These are phyloP conservation scores for Alternaria tenuissima DNA, from an alignment of 2,329 filamentous ascomycete genomes.

Conservation along the genomic window DNA sequence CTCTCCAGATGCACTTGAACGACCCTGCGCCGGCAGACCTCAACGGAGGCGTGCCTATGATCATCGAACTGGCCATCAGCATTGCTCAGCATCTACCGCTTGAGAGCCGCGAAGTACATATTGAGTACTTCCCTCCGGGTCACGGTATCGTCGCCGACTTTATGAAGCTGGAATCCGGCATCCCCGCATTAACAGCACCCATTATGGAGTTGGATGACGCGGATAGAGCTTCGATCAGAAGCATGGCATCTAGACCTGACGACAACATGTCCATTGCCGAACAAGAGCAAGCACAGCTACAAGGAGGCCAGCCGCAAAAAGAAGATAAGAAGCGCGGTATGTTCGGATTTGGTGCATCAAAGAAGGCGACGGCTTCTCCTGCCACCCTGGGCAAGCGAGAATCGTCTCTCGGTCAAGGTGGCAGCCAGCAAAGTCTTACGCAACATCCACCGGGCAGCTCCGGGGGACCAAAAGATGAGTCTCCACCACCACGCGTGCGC, in stretches of 20 bases:
- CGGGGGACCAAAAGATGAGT: conserved; percentile 50
- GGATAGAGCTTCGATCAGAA: conserved; percentile 51
- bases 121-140: conserved; percentile 85
- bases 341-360: conserved; percentile 55
- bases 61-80: conserved; percentile 87
- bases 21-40: conserved; percentile 81
- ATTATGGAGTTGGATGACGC: conserved; percentile 53
- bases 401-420: conserved; percentile 49
- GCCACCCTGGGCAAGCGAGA: conserved; percentile 51
- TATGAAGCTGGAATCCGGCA: conserved; percentile 81
- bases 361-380: conserved; percentile 44
- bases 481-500: conserved; percentile 55
- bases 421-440: conserved; percentile 47
- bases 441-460: conserved; percentile 53
- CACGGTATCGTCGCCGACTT: conserved; percentile 72
- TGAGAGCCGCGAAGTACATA: conserved; percentile 88
- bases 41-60: conserved; percentile 89
- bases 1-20: conserved; percentile 75
- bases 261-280: conserved; percentile 41
- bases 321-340: conserved; percentile 52
- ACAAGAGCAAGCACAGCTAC: conserved; percentile 47
- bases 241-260: conserved; percentile 43
- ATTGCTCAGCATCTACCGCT: conserved; percentile 87
- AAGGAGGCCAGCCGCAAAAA: conserved; percentile 32
- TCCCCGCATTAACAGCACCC: conserved; percentile 56